A percentile compares a stretch with the other conserved stretches of the same genome.
Conservation (phyloP, 176 grass and related monocot species). For the Metroxylon sagu region DNA sequence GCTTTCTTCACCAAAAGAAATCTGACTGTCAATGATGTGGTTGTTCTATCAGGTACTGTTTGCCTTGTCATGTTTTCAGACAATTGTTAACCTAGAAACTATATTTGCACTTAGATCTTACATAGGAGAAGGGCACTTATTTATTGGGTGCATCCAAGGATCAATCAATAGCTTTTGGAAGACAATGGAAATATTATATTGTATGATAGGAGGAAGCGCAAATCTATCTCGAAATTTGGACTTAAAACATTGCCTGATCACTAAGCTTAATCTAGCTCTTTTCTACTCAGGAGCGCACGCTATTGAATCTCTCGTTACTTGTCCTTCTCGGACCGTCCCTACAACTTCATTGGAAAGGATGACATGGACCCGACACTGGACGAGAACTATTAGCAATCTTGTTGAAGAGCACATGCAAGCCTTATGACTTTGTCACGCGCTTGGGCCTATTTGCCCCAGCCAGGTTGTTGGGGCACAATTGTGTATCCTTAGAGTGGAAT, state of each 20-base stretch:
- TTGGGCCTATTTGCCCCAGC: too few species aligned
- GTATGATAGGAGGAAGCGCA: too few species aligned
- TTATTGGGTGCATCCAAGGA: too few species aligned
- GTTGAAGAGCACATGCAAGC: conserved; percentile 17
- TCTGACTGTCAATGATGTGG: conserved; percentile 52
- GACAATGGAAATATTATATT: too few species aligned
- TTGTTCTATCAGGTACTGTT: conserved; percentile 47
- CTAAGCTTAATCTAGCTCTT: too few species aligned
- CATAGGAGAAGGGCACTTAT: too few species aligned
- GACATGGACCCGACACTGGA: conserved; percentile 40
- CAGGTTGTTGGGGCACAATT: conserved; percentile 25
- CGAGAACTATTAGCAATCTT: conserved; percentile 9
- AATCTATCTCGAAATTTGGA: too few species aligned
- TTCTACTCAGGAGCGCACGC: conserved; percentile 47
- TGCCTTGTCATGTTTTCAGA: too few species aligned
- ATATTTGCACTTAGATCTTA: too few species aligned
- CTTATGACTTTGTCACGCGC: not conserved
- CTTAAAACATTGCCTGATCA: too few species aligned
- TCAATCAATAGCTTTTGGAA: too few species aligned
- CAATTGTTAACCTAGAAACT: too few species aligned
- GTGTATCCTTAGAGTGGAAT: conserved; percentile 7
- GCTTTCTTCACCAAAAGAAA: conserved; percentile 39
- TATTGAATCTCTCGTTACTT: conserved; percentile 44
- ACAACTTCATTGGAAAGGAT: conserved; percentile 46
- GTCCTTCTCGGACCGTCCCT: conserved; percentile 28